Evolutionary conservation across 2,329 filamentous ascomycete species (phyloP).

Genomic region (Penicillium sp.): DNA sequence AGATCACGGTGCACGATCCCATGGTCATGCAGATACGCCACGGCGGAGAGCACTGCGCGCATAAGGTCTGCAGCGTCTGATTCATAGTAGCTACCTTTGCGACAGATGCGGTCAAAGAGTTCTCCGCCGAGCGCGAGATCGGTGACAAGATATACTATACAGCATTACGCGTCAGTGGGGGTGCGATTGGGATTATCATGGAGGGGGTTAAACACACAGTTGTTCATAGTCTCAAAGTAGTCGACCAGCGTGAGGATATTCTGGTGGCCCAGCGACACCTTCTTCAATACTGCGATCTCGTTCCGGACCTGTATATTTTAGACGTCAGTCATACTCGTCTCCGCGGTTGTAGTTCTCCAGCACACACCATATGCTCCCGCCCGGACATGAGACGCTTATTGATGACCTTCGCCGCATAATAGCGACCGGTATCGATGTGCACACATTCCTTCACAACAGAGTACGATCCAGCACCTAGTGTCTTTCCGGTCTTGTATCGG

Average conservation of each 20-base stretch:
- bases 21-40: conserved; percentile 96
- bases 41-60: conserved; percentile 90
- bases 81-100: conserved; percentile 98
- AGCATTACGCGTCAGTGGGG: conserved; percentile 15
- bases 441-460: conserved; percentile 99
- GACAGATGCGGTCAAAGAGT: conserved; percentile 96
- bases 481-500: conserved; percentile 98
- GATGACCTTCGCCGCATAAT: conserved; percentile 99
- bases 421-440: conserved; percentile 94
- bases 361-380: conserved; percentile 87
- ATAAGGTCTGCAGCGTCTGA: conserved; percentile 94
- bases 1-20: conserved; percentile 97
- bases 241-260: conserved; percentile 97
- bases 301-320: conserved; percentile 70
- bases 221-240: conserved; percentile 99
- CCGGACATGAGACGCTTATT: conserved; percentile 98
- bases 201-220: conserved; percentile 56
- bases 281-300: conserved; percentile 95
- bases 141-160: conserved; percentile 83
- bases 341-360: not conserved
- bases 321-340: conserved; percentile 8
- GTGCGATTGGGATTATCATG: not conserved
- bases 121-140: conserved; percentile 95
- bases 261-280: conserved; percentile 98
- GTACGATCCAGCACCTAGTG: conserved; percentile 91